Evolutionary conservation across 192 early-diverging fungal species (phyloP).

Genomic region (Rhizophagus clarus): DNA sequence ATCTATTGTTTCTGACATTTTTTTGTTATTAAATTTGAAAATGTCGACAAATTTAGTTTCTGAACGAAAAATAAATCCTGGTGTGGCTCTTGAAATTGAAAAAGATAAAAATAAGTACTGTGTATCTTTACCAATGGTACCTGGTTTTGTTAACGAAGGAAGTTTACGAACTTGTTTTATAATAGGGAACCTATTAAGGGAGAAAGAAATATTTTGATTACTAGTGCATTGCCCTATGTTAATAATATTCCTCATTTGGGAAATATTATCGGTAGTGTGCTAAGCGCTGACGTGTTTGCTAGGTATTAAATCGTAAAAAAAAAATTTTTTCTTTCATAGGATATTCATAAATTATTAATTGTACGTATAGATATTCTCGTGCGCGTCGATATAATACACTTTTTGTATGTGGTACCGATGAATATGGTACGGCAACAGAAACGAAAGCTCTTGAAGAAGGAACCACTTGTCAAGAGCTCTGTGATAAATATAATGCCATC

Average conservation of each 20-base stretch:
- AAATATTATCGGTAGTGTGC: constrained; percentile 98
- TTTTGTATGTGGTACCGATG: constrained; percentile 96
- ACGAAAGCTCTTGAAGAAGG: constrained; percentile 96
- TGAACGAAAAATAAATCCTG: constrained; percentile 7
- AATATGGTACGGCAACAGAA: constrained; percentile 99
- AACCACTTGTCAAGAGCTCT: constrained; percentile 86
- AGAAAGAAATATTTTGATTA: constrained; percentile 91
- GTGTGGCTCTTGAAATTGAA: not conserved
- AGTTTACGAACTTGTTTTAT: not conserved
- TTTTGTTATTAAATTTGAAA: not conserved
- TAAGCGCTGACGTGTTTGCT: constrained; percentile 96
- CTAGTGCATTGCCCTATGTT: constrained; percentile 95
- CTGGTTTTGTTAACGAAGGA: too few species aligned
- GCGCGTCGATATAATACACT: constrained; percentile 87
- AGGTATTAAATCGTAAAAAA: constrained; percentile 47
- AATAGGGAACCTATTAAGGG: constrained; percentile 55
- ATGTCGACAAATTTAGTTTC: too few species aligned
- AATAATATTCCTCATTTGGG: constrained; percentile 99
- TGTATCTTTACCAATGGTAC: too few species aligned
- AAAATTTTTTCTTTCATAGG: constrained; percentile 2
- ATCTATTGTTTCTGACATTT: too few species aligned
- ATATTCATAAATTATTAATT: too few species aligned
- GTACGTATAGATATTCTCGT: constrained; percentile 73
- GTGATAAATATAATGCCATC: constrained; percentile 93
- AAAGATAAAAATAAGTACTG: not conserved